Conservation (phyloP, 257 asterid genomes). For the Osmanthus fragrans region DNA sequence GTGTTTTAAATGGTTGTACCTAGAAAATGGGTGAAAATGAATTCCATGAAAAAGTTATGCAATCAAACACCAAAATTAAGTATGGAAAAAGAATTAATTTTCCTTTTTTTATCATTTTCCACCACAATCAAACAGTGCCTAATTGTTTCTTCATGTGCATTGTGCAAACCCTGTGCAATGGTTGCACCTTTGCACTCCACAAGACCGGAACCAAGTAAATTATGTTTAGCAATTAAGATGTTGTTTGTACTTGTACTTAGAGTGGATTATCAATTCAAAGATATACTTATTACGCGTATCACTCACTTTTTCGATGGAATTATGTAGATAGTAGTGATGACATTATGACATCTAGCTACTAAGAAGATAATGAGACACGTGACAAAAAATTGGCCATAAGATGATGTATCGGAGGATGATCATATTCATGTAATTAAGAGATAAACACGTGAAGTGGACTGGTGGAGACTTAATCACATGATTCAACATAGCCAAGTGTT, state of each 20-base stretch:
- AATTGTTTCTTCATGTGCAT: background rate
- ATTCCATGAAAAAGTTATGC: too few species aligned
- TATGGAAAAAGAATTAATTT: too few species aligned
- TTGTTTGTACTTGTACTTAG: background rate
- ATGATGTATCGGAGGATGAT: too few species aligned
- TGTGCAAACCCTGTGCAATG: background rate
- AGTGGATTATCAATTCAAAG: background rate
- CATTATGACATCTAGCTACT: background rate
- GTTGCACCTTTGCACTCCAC: background rate
- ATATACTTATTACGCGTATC: background rate
- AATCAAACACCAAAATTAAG: too few species aligned
- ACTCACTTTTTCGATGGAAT: background rate
- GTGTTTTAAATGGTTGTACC: too few species aligned
- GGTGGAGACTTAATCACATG: background rate
- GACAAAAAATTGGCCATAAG: too few species aligned
- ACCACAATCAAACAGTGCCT: too few species aligned
- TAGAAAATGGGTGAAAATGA: too few species aligned
- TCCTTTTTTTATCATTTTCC: too few species aligned
- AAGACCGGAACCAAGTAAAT: background rate
- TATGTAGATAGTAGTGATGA: background rate
- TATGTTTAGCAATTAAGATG: background rate
- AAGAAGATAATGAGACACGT: too few species aligned
- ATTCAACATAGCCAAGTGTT: background rate
- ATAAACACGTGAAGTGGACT: background rate
- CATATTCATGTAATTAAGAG: background rate